Conservation (phyloP, 768 basidiomycete genomes). For the Macrolepiota fuliginosa region DNA sequence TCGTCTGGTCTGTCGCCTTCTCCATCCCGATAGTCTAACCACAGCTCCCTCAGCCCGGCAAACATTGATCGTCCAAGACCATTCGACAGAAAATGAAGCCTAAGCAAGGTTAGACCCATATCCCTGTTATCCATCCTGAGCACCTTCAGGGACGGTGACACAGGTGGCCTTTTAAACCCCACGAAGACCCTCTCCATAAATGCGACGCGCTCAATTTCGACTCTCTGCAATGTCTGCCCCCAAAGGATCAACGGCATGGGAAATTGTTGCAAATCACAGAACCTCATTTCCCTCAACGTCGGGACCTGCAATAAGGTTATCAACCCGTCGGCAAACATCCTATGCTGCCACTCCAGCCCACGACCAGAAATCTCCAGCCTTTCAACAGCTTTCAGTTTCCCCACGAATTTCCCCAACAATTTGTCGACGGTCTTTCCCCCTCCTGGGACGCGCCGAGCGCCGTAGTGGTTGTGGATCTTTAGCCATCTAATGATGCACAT, state of each 20-base stretch:
- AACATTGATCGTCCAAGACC: background rate
- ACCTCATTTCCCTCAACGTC: conserved; percentile 3
- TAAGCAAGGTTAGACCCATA: conserved; percentile 1
- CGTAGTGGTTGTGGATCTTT: conserved; percentile 6
- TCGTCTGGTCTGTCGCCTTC: background rate
- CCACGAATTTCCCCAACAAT: conserved; percentile 4
- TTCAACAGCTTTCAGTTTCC: conserved; percentile 2
- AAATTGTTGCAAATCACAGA: conserved; percentile 3
- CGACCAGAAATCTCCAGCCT: conserved; percentile 2
- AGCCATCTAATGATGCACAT: background rate
- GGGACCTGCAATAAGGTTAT: conserved; percentile 2
- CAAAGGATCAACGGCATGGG: conserved; percentile 6
- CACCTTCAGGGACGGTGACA: conserved; percentile 6
- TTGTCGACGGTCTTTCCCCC: conserved; percentile 1
- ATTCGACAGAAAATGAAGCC: conserved; percentile 6
- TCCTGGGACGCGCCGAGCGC: background rate
- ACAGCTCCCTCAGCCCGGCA: conserved; percentile 1
- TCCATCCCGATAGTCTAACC: background rate
- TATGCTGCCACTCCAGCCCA: background rate
- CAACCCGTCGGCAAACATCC: conserved; percentile 7
- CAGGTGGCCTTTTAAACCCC: background rate
- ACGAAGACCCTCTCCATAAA: background rate
- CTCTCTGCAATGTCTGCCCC: conserved; percentile 3
- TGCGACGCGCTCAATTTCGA: conserved; percentile 3
- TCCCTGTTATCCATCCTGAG: conserved; percentile 9